These are phyloP conservation scores for Sporobolomyces pararoseus DNA, from an alignment of 768 basidiomycete species.

Conservation along the genomic window DNA sequence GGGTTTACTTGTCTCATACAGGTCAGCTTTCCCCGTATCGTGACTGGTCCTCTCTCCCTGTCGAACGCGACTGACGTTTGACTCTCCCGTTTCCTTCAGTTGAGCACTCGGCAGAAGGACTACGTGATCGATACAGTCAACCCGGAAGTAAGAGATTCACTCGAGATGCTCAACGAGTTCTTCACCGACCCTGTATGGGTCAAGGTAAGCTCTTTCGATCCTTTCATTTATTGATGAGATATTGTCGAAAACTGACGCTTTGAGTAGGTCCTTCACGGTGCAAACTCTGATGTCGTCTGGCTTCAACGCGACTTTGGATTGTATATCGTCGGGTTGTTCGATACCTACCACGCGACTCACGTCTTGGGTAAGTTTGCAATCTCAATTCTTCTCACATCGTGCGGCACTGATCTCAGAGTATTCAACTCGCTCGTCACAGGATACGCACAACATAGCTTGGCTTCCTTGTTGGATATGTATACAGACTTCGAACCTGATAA, in stretches of 20 bases:
- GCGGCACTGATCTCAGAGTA: neutral
- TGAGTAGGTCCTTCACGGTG: constrained; percentile 84
- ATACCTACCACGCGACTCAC: constrained; percentile 91
- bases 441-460: constrained; percentile 77
- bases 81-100: constrained; percentile 68
- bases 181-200: constrained; percentile 78
- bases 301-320: constrained; percentile 91
- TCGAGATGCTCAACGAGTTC: constrained; percentile 67
- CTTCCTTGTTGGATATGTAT: constrained; percentile 77
- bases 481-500: constrained; percentile 90
- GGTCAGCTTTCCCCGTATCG: constrained; percentile 57
- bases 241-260: too few relatives aligned
- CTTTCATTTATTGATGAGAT: neutral
- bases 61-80: constrained; percentile 56
- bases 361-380: constrained; percentile 59
- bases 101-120: constrained; percentile 67
- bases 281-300: constrained; percentile 91
- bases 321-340: constrained; percentile 92
- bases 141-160: constrained; percentile 61
- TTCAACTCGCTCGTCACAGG: constrained; percentile 52
- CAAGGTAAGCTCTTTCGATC: constrained; percentile 58
- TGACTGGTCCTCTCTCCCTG: neutral
- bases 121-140: constrained; percentile 79
- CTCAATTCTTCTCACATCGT: constrained; percentile 4
- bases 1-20: constrained; percentile 95